Conservation (phyloP, 352 stramenopile genomes). For the Detonula confervacea region DNA sequence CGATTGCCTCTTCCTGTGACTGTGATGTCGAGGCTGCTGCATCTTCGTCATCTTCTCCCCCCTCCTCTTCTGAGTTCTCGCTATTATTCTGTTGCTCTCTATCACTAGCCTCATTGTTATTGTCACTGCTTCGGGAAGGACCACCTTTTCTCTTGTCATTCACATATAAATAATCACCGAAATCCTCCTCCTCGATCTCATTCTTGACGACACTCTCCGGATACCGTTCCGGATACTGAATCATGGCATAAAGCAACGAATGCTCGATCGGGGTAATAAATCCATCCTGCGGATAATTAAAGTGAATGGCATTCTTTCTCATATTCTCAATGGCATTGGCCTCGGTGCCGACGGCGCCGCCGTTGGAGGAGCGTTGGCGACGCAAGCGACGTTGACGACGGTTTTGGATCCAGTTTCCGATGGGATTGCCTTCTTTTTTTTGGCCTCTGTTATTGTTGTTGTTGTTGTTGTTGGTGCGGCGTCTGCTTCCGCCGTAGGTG, state of each 20-base stretch:
- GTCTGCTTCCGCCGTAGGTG: conserved; percentile 17
- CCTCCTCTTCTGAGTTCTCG: neutral
- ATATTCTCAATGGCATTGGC: conserved; percentile 50
- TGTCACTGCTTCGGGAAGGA: too few relatives aligned
- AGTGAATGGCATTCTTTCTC: conserved; percentile 45
- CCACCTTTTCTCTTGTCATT: conserved; percentile 22
- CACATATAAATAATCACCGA: conserved; percentile 60
- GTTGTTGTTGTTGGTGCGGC: neutral
- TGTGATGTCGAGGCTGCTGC: neutral
- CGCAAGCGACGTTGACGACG: conserved; percentile 4
- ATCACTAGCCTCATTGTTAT: neutral
- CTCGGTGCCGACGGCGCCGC: conserved; percentile 47
- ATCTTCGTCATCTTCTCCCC: neutral
- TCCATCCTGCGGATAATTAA: conserved; percentile 57
- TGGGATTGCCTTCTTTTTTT: conserved; percentile 37
- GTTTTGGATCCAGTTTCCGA: conserved; percentile 45
- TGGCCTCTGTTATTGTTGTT: conserved; percentile 13
- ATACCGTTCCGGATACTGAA: conserved; percentile 58
- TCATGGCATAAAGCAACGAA: conserved; percentile 64
- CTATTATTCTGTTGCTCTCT: neutral
- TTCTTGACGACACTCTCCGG: conserved; percentile 49
- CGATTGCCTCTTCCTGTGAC: conserved; percentile 22
- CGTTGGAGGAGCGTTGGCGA: neutral
- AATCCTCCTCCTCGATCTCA: conserved; percentile 65
- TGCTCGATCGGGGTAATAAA: conserved; percentile 63